A percentile compares a stretch with the other conserved stretches of the same genome.
phyloP scores from a whole-genome alignment of 768 basidiomycete genomes.

The Psilocybe cubensis region DNA sequence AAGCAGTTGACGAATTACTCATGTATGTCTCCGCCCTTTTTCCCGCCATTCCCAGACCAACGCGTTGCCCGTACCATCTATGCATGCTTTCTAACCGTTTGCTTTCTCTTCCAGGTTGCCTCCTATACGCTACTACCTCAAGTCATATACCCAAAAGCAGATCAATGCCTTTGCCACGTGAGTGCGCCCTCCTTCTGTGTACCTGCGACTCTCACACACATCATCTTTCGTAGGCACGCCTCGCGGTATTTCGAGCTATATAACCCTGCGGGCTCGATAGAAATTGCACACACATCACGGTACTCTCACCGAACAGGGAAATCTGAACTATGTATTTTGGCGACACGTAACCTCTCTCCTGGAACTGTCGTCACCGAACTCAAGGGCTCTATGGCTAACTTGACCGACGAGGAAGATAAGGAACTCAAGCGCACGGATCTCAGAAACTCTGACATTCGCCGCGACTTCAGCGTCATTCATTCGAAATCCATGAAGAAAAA shows the following conservation, averaged over 20 bases:
- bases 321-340: constrained; percentile 86
- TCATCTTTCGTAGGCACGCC: constrained; percentile 62
- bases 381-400: constrained; percentile 88
- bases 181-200: constrained; percentile 42
- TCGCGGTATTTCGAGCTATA: constrained; percentile 91
- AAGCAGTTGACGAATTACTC: constrained; percentile 80
- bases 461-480: constrained; percentile 91
- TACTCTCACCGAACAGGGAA: constrained; percentile 89
- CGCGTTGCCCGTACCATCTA: constrained; percentile 19
- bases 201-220: constrained; percentile 23
- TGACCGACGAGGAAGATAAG: constrained; percentile 84
- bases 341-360: constrained; percentile 69
- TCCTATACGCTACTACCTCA: constrained; percentile 78
- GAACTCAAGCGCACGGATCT: constrained; percentile 85
- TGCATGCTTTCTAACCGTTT: constrained; percentile 15
- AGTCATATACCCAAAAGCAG: constrained; percentile 78
- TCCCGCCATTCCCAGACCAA: constrained; percentile 23
- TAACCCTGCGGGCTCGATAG: constrained; percentile 80
- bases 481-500: constrained; percentile 92
- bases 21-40: constrained; percentile 51
- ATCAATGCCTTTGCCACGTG: constrained; percentile 93
- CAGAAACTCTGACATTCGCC: constrained; percentile 74
- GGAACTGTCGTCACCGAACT: constrained; percentile 83
- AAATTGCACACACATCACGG: constrained; percentile 87
- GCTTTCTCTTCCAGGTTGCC: constrained; percentile 52